Conservation (phyloP, 2,329 filamentous ascomycete genomes). For the Immersiporthe knoxdaviesiana region DNA sequence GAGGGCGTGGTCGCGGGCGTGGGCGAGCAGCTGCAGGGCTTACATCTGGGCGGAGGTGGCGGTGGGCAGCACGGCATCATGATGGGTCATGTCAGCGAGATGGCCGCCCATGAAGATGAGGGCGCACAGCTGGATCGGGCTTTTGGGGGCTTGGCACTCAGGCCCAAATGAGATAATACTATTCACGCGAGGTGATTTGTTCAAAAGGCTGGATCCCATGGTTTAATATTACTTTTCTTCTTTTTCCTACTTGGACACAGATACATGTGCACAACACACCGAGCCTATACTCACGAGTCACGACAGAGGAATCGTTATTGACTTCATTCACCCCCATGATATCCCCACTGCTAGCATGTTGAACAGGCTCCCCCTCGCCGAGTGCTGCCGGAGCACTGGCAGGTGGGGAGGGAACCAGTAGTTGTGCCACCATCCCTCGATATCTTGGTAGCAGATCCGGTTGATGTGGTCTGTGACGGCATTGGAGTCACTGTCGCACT, state of each 20-base stretch:
- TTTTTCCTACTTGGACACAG: neutral
- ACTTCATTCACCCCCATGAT: neutral
- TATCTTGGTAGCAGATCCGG: neutral
- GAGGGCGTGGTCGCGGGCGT: constrained; percentile 36
- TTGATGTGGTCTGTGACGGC: neutral
- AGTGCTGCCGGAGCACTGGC: neutral
- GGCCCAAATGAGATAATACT: constrained; percentile 32
- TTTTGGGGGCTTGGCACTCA: constrained; percentile 52
- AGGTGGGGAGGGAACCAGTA: neutral
- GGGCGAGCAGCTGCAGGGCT: constrained; percentile 62
- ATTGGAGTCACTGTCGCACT: neutral
- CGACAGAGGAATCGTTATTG: neutral
- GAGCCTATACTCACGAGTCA: neutral
- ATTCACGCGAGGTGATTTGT: neutral
- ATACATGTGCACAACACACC: neutral
- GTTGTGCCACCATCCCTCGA: neutral
- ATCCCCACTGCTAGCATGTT: neutral
- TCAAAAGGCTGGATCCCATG: neutral
- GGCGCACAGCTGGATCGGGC: constrained; percentile 62
- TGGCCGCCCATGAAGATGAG: constrained; percentile 47
- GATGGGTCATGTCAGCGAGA: constrained; percentile 40
- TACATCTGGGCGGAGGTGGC: constrained; percentile 37
- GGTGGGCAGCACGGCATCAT: constrained; percentile 27
- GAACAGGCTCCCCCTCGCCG: neutral
- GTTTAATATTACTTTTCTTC: neutral